Evolutionary conservation across 441 rosid genomes (phyloP).

Genomic region (Syzygium syzygioides): DNA sequence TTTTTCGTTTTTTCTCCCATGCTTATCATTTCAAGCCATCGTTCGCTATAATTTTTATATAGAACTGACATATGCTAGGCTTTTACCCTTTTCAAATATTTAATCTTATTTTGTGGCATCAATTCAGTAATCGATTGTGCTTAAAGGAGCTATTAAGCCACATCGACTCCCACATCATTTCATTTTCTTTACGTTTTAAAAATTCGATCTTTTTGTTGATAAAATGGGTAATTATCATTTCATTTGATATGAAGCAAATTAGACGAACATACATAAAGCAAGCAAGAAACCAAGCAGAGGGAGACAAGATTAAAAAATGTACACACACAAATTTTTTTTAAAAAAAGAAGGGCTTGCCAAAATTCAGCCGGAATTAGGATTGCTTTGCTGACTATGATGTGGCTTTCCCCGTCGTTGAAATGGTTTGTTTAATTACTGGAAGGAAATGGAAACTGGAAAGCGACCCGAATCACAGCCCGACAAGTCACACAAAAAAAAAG

Average conservation of each 20-base stretch:
- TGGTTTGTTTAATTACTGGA: conserved; percentile 5
- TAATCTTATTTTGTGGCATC: background rate
- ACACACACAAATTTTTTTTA: background rate
- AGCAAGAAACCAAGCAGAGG: background rate
- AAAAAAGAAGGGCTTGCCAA: conserved; percentile 13
- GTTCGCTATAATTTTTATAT: background rate
- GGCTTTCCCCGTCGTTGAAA: background rate
- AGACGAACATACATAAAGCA: background rate
- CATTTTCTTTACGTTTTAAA: background rate
- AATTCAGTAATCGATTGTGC: background rate
- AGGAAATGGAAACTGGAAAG: conserved; percentile 10
- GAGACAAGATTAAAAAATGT: background rate
- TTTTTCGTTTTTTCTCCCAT: background rate
- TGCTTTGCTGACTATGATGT: conserved; percentile 17
- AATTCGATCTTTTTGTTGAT: background rate
- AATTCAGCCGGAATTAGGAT: conserved; percentile 20
- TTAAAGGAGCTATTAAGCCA: background rate
- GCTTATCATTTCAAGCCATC: background rate
- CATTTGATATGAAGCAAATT: background rate
- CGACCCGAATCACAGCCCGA: conserved; percentile 19
- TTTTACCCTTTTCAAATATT: background rate
- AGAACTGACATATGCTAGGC: background rate
- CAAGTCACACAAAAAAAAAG: conserved; percentile 8
- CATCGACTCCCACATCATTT: background rate
- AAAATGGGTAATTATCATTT: background rate